Evolutionary conservation across 257 asterid genomes (phyloP), one percentile per base, ranked within the genome.

Genomic region (Fraxinus americana): DNA sequence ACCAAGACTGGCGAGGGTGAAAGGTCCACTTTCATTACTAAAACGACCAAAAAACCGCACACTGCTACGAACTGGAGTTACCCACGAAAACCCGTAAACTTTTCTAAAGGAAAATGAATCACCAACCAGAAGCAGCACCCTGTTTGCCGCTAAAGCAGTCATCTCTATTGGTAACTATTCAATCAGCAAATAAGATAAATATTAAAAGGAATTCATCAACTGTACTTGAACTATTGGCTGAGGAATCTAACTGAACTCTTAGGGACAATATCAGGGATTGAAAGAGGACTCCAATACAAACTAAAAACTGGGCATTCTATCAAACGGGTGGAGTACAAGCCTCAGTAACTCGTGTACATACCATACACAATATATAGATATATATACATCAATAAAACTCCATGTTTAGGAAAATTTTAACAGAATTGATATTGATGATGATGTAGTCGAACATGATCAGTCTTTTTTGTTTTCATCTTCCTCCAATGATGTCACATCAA

Each of bases 1-100:
- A 67, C 99, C 99, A 65, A 94, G 93, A 75, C 88, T 88, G 32
- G 83, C 82, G 25, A 94, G 88, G 35, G 97, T 92, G 73, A 94
- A 97, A 78, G 92, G 82, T 77, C 78, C 88, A 25, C 75, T 78
- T 43, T 87, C 86, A 61, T 75, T 74, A 73, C 85, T 76, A 76
- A 59, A 78, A 70, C 73, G 78, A 66, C 85, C 45, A 29, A 83
- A 77, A 61, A 83, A 82, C 7, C 89, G 83, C 30, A 83, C 38
- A 21, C 83, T 89, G 67, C 82, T 85, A 70, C 72, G 78, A 7
- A 82, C 75, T 21, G 92, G 92, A 78, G 81, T 75, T 76, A 77
- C 81, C 73, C 84, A 84, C 5, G 88, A 84, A 77, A 87, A 80
- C 52, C 82, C 79, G 65, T 83, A 79, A 30, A 67, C 68, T 65